Conservation (phyloP, 306 rosid genomes). For the Abrus precatorius region DNA sequence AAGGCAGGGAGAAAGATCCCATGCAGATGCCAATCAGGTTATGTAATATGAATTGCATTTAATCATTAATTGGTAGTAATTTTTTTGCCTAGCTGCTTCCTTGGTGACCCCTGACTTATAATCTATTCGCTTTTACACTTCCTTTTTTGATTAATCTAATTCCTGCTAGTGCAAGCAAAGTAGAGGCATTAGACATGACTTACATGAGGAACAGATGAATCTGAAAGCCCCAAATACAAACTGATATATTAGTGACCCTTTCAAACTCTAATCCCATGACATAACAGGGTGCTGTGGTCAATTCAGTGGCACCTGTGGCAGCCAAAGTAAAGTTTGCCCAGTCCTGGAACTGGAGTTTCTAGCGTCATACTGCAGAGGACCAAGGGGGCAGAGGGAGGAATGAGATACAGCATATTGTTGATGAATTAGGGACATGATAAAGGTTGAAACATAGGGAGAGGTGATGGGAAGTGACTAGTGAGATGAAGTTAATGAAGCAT, state of each 20-base stretch:
- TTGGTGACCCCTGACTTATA: background rate
- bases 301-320: conserved; percentile 26
- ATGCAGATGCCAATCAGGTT: conserved; percentile 46
- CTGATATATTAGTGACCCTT: background rate
- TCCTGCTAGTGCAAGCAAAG: background rate
- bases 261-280: background rate
- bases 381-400: too few relatives aligned
- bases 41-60: conserved; percentile 54
- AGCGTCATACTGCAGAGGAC: background rate
- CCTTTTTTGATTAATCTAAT: conserved; percentile 6
- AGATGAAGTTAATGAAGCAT: too few relatives aligned
- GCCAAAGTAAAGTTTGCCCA: background rate
- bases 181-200: background rate
- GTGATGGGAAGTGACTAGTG: too few relatives aligned
- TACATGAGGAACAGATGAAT: background rate
- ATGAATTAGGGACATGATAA: too few relatives aligned
- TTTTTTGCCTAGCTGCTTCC: conserved; percentile 30
- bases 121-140: background rate
- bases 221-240: background rate
- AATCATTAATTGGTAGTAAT: conserved; percentile 55
- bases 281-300: background rate
- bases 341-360: background rate
- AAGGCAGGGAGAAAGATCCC: conserved; percentile 47
- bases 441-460: too few relatives aligned
- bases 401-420: too few relatives aligned